Base-by-base conservation (phyloP, 495 filamentous ascomycete species). In the Neohortaea acidophila region DNA sequence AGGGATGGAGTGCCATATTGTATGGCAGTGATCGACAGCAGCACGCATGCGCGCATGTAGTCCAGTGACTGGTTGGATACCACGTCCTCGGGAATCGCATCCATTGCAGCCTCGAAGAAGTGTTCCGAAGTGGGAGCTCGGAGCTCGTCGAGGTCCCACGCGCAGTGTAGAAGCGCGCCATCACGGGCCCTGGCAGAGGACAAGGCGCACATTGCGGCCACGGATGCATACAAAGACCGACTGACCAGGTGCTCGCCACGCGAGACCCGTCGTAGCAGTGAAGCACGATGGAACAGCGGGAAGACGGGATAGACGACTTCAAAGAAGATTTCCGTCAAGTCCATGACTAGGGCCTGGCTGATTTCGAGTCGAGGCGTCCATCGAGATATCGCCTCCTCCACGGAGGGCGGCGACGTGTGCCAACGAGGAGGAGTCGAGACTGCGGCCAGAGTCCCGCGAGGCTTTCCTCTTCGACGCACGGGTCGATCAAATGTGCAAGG, bases 121-220 rank as follows among this genome's bases (percentile, higher is more conserved):
- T 56, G 51, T 34, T 68, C 63, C 6, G 62, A 53, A 15, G 51
- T 48, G 3, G 52, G 52, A 25, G 53, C 52, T 8, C 47, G 39
- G 18, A 59, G 51, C 17, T 59, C 49, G 14, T 48, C 46, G 21
- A 47, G 45, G 24, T 49, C 39, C 55, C 52, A 60, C 21, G 47
- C 31, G 21, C 39, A 49, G 12, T 53, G 52, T 27, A 55, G 54
- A 21, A 64, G 33, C 0, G 65, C 63, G 20, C 66, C 66, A 44
- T 69, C 66, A 32, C 65, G 53, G 6, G 55, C 64, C 0, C 65
- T 56, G 7, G 55, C 61, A 4, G 65, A 59, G 8, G 58, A 58
- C 36, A 69, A 53, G 18, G 66, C 59, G 33, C 67, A 68, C 8
- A 62, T 59, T 10, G 65, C 61, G 66, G 69, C 69, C 17, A 60